Conservation (phyloP, 148 eudicot genomes). For the Gaultheria prostrata region DNA sequence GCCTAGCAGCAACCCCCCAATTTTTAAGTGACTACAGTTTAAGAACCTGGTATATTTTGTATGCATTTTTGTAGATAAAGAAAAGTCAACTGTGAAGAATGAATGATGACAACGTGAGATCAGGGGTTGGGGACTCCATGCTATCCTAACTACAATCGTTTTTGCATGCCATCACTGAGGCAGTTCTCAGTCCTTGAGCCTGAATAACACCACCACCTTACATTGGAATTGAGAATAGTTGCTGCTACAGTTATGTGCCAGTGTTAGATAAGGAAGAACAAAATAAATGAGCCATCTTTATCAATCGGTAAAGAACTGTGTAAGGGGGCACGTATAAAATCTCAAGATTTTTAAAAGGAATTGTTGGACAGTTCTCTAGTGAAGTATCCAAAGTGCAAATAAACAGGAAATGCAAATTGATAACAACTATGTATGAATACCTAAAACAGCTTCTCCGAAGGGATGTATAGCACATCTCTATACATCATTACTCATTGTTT, state of each 20-base stretch:
- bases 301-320: neutral
- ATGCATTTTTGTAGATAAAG: neutral
- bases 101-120: neutral
- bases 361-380: neutral
- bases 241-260: neutral
- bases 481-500: neutral
- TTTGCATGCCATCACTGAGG: neutral
- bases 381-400: neutral
- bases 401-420: neutral
- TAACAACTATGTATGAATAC: neutral
- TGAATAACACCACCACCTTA: neutral
- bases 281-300: neutral
- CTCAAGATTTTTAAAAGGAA: neutral
- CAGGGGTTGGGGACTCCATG: neutral
- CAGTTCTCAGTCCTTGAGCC: neutral
- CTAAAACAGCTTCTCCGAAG: neutral
- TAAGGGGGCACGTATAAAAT: neutral
- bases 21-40: neutral
- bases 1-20: neutral
- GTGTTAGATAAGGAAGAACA: neutral
- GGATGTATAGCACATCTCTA: neutral
- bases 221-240: neutral
- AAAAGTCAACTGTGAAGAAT: neutral
- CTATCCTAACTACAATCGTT: neutral
- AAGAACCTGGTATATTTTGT: neutral